Conservation (phyloP, 179 eudicot species). For the Silene coronaria region DNA sequence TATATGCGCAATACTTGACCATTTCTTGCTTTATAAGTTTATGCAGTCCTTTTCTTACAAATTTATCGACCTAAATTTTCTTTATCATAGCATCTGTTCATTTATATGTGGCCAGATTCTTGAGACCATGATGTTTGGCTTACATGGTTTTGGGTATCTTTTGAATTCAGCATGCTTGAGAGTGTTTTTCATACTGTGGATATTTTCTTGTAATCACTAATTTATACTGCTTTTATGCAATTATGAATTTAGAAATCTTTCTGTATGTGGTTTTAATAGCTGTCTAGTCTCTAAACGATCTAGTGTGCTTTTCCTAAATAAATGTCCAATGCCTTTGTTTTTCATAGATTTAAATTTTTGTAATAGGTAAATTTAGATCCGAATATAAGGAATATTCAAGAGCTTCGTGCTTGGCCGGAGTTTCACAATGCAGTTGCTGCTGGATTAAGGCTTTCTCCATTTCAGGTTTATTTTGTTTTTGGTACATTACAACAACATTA, state of each 20-base stretch:
- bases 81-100: background rate
- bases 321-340: background rate
- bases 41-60: background rate
- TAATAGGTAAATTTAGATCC: constrained; percentile 90
- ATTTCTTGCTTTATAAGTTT: background rate
- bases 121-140: background rate
- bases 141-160: background rate
- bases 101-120: background rate
- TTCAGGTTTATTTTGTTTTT: constrained; percentile 50
- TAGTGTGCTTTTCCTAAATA: background rate
- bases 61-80: background rate
- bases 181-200: background rate
- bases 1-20: constrained; percentile 6
- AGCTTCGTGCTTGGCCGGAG: constrained; percentile 95
- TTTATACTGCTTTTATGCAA: background rate
- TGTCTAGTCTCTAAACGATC: background rate
- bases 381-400: constrained; percentile 73
- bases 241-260: background rate
- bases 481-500: too few species aligned
- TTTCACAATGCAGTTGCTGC: constrained; percentile 99
- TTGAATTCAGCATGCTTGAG: background rate
- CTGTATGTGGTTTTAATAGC: constrained; percentile 1
- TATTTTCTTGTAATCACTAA: background rate
- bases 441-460: constrained; percentile 76
- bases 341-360: background rate